Conservation (phyloP, 148 eudicot genomes). For the Camellia granthamiana region DNA sequence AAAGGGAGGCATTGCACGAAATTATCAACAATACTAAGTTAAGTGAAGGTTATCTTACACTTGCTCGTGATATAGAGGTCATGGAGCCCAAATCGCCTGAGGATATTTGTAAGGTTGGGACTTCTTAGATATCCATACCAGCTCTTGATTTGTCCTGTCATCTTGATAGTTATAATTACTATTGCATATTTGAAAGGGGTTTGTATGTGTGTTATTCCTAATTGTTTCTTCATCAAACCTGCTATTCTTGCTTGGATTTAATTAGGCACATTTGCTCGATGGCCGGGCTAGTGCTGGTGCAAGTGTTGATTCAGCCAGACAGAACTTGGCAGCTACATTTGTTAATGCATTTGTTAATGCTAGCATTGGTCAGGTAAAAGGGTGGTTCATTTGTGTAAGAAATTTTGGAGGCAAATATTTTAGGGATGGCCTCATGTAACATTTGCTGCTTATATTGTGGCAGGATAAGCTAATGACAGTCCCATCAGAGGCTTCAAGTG, state of each 20-base stretch:
- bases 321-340: conserved; percentile 97
- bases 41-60: conserved; percentile 92
- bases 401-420: background rate
- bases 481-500: conserved; percentile 66
- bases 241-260: conserved; percentile 15
- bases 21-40: conserved; percentile 68
- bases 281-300: conserved; percentile 94
- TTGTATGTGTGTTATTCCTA: background rate
- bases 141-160: background rate
- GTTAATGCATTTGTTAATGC: conserved; percentile 99
- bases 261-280: conserved; percentile 88
- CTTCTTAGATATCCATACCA: background rate
- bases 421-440: background rate
- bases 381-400: background rate
- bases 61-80: conserved; percentile 99
- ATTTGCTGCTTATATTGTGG: conserved; percentile 14
- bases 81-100: conserved; percentile 98
- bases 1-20: conserved; percentile 74
- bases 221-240: background rate
- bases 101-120: conserved; percentile 83
- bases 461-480: conserved; percentile 94
- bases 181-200: background rate
- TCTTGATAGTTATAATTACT: background rate
- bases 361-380: conserved; percentile 84
- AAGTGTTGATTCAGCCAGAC: conserved; percentile 92